Conservation (phyloP, 2,329 filamentous ascomycete genomes). For the Cladophialophora bantiana region DNA sequence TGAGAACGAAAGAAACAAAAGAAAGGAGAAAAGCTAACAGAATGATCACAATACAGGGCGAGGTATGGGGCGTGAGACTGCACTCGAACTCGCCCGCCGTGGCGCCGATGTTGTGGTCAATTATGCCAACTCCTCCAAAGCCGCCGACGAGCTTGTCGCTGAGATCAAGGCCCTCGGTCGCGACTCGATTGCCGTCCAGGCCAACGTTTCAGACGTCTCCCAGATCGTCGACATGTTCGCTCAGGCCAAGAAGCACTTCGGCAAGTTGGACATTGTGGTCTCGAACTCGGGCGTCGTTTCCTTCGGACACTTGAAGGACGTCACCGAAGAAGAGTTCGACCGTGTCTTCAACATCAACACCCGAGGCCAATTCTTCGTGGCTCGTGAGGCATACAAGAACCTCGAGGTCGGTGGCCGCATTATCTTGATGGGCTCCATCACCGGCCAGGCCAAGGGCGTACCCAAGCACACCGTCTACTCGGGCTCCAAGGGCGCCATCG, state of each 20-base stretch:
- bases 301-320: constrained; percentile 73
- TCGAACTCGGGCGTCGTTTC: constrained; percentile 65
- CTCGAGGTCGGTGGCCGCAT: constrained; percentile 73
- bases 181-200: constrained; percentile 70
- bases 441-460: constrained; percentile 70
- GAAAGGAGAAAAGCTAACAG: constrained; percentile 5
- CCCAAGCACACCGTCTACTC: constrained; percentile 77
- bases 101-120: constrained; percentile 52
- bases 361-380: constrained; percentile 77
- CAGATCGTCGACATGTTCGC: constrained; percentile 70
- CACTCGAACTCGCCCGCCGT: constrained; percentile 50
- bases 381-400: constrained; percentile 75
- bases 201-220: constrained; percentile 70
- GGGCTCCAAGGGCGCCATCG: constrained; percentile 76
- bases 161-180: constrained; percentile 70
- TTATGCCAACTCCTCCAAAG: constrained; percentile 65
- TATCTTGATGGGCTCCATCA: constrained; percentile 75
- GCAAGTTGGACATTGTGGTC: constrained; percentile 71
- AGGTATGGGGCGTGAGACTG: constrained; percentile 53
- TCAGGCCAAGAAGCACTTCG: constrained; percentile 68
- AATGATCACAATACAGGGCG: constrained; percentile 43
- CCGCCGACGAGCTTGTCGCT: constrained; percentile 70
- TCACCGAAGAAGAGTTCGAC: constrained; percentile 74
- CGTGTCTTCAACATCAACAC: constrained; percentile 74
- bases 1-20: background rate